Evolutionary conservation across 139 green algal species (phyloP), one percentile per base, ranked within the genome.

Genomic region (Micractinium conductrix): DNA sequence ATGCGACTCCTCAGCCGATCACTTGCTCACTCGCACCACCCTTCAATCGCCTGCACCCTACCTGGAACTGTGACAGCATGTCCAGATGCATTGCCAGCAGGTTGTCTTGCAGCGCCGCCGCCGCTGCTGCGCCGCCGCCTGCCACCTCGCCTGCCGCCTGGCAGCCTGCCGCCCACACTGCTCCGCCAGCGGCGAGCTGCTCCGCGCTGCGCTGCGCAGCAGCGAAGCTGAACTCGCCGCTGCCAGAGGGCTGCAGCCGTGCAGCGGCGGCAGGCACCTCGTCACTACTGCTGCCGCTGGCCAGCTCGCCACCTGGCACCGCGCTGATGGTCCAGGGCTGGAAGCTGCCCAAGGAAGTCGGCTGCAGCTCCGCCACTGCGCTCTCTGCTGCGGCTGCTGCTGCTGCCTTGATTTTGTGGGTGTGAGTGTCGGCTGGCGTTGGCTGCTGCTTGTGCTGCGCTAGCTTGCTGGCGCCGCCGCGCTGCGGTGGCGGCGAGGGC

Each of bases 41-140:
- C n/a, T 21, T 12, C 21, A 14, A 6, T 26, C n/a, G 26, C 62
- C n/a, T 14, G 9, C 62, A 70, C 21, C 69, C 4, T 44, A 83
- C 83, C 83, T 87, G 83, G 85, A 90, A 90, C 68, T 87, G 82
- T 17, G 53, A 42, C n/a, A 44, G 35, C 37, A 63, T 43, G 38
- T 28, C 21, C 72, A 30, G 72, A n/a, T n/a, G n/a, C 72, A 26
- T 22, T 21, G 43, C 45, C 73, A 26, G 43, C 72, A 38, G 62
- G 30, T 30, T 24, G 26, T 40, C 2, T 26, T 12, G 62, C 28
- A 40, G 42, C 7, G 43, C 26, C 4, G 16, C 48, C 30, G 44
- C 73, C 40, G 74, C 60, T 58, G 55, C 76, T 4, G 76, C 58
- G 76, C 76, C 12, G 24, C 55, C 26, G 58, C 76, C 28, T 26